Conservation (phyloP, 805 yeast species). For the Helenozyma rhizophorensis region DNA sequence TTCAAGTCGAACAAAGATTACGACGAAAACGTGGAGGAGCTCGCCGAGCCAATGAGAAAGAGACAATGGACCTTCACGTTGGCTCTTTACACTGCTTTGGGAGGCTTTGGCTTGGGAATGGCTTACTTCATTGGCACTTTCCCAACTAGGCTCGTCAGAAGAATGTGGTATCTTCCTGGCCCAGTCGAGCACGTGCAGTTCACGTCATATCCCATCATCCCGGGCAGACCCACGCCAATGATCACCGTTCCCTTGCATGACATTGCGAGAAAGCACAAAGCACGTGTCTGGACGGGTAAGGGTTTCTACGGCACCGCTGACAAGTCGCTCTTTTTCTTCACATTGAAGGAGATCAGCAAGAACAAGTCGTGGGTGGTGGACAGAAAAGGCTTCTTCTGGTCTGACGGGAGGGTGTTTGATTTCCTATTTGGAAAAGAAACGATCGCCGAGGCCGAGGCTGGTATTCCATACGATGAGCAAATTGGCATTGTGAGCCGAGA, state of each 20-base stretch:
- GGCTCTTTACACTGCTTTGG: constrained; percentile 24
- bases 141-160: constrained; percentile 68
- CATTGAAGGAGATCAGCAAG: constrained; percentile 50
- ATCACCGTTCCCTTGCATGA: constrained; percentile 58
- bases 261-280: constrained; percentile 51
- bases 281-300: constrained; percentile 80
- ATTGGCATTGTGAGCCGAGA: constrained; percentile 45
- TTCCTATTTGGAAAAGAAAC: constrained; percentile 76
- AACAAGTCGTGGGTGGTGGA: constrained; percentile 73
- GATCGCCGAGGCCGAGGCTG: constrained; percentile 71
- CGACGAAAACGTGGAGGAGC: constrained; percentile 47
- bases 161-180: constrained; percentile 75
- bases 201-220: constrained; percentile 71
- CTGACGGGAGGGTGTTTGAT: constrained; percentile 84
- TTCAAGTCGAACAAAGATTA: constrained; percentile 49
- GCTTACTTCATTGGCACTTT: constrained; percentile 34
- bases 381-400: constrained; percentile 88
- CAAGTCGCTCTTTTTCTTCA: constrained; percentile 67
- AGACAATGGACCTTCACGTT: constrained; percentile 34
- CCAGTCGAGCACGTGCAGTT: constrained; percentile 54
- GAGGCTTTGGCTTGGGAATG: constrained; percentile 22
- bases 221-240: constrained; percentile 74
- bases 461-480: constrained; percentile 58
- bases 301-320: constrained; percentile 85
- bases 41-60: constrained; percentile 38